Evolutionary conservation across 2,329 filamentous ascomycete genomes (phyloP).

Genomic region (Aspergillus pseudoglaucus): DNA sequence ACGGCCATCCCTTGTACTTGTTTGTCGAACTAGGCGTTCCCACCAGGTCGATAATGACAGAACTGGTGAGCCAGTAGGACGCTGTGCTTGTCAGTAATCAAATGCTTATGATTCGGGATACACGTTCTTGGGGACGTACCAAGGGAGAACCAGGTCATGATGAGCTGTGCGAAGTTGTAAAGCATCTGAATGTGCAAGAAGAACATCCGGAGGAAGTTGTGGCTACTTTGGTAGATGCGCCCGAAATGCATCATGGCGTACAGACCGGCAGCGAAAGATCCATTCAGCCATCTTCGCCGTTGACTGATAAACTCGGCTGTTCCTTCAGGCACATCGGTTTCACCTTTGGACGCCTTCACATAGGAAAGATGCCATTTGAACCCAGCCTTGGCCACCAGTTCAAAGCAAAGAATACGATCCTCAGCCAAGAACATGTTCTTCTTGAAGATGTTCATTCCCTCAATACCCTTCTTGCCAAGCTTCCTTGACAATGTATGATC

Average conservation of each 20-base stretch:
- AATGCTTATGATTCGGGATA: background rate
- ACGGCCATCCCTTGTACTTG: conserved; percentile 68
- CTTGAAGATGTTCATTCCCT: conserved; percentile 99
- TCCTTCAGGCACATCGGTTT: conserved; percentile 97
- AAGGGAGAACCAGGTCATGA: conserved; percentile 80
- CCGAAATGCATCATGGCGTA: conserved; percentile 97
- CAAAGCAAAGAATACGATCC: conserved; percentile 98
- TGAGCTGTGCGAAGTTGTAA: conserved; percentile 81
- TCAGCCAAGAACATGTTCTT: conserved; percentile 99
- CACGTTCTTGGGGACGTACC: conserved; percentile 34
- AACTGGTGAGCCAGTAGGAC: conserved; percentile 94
- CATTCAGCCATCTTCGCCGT: conserved; percentile 95
- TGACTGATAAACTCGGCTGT: conserved; percentile 93
- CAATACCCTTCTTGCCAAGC: conserved; percentile 95
- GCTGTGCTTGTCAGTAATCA: conserved; percentile 43
- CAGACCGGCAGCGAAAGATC: conserved; percentile 91
- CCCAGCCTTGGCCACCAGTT: conserved; percentile 92
- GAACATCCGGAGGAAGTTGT: conserved; percentile 95
- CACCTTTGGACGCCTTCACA: conserved; percentile 96
- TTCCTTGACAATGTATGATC: conserved; percentile 93
- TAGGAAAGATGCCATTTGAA: conserved; percentile 98
- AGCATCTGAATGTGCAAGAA: conserved; percentile 93
- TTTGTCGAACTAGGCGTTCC: conserved; percentile 56
- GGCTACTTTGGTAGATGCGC: conserved; percentile 93
- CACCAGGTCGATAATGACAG: conserved; percentile 92